phyloP scores from a whole-genome alignment of 2,329 filamentous ascomycete species.

The Xylariaceae sp. region DNA sequence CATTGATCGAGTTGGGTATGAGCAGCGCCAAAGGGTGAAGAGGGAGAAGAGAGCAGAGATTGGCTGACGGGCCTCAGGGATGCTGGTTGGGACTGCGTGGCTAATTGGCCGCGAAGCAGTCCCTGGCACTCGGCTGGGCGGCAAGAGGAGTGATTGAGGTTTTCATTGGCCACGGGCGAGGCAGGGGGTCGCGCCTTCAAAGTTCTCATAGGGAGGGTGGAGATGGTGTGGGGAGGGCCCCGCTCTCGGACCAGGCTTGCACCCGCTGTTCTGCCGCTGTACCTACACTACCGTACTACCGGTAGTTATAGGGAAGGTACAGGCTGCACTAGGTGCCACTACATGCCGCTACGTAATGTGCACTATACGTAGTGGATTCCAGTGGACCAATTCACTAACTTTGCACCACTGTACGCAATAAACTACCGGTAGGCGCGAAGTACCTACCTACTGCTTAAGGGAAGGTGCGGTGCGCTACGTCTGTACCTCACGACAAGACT shows the following conservation, averaged over 20 bases:
- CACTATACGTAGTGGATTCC: too few species aligned
- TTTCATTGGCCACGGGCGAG: constrained; percentile 25
- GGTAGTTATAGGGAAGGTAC: too few species aligned
- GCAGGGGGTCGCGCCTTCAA: constrained; percentile 20
- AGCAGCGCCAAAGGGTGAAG: constrained; percentile 22
- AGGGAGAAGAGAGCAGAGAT: constrained; percentile 34
- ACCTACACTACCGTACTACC: too few species aligned
- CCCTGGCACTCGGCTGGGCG: constrained; percentile 31
- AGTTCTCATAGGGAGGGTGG: background rate
- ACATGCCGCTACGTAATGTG: too few species aligned
- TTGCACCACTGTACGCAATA: too few species aligned
- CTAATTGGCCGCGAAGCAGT: constrained; percentile 28
- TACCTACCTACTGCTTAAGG: background rate
- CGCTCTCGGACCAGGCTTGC: too few species aligned
- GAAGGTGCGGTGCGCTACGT: background rate
- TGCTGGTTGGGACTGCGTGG: constrained; percentile 12
- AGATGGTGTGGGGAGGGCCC: too few species aligned
- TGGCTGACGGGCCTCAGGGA: constrained; percentile 20
- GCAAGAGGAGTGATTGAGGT: constrained; percentile 30
- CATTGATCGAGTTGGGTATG: background rate
- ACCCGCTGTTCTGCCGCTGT: too few species aligned
- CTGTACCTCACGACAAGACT: too few species aligned
- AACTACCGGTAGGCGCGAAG: too few species aligned
- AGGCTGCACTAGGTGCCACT: too few species aligned
- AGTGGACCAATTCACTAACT: too few species aligned